Percentiles rank a stretch among this genome's conserved stretches.
These are phyloP conservation scores for Actinomucor elegans DNA, from an alignment of 371 early-diverging fungal species.

Conservation along the genomic window DNA sequence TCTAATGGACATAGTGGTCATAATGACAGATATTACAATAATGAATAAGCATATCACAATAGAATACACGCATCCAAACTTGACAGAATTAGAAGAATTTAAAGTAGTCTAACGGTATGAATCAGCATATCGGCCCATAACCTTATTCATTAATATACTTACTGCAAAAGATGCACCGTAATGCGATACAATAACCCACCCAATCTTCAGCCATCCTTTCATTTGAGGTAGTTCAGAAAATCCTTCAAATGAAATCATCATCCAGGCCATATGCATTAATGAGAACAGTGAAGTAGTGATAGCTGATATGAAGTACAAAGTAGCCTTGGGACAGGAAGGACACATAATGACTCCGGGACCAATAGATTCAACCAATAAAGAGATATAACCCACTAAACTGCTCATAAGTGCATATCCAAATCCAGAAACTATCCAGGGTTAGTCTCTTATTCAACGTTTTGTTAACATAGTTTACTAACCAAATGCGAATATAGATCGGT, in stretches of 20 bases:
- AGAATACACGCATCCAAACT: constrained; percentile 53
- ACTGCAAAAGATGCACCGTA: constrained; percentile 64
- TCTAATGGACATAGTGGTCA: constrained; percentile 32
- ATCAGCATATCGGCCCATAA: no score
- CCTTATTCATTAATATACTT: constrained; percentile 19
- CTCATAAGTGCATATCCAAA: constrained; percentile 72
- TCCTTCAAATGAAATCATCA: constrained; percentile 73
- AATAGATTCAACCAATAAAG: constrained; percentile 60
- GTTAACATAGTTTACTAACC: constrained; percentile 37
- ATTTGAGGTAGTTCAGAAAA: constrained; percentile 34
- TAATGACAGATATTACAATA: constrained; percentile 34
- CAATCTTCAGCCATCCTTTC: constrained; percentile 27
- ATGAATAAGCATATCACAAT: constrained; percentile 46
- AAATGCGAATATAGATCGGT: constrained; percentile 60
- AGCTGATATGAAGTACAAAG: constrained; percentile 68
- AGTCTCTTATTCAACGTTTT: no score
- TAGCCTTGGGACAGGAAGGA: constrained; percentile 60
- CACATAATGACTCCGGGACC: constrained; percentile 73
- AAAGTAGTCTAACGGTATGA: constrained; percentile 37
- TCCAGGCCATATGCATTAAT: constrained; percentile 70
- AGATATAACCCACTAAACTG: constrained; percentile 66
- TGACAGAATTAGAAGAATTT: constrained; percentile 41
- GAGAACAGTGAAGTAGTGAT: constrained; percentile 70
- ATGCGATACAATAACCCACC: constrained; percentile 57
- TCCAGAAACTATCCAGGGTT: constrained; percentile 54